phyloP scores from a whole-genome alignment of 306 rosid genomes.

The Vigna unguiculata region DNA sequence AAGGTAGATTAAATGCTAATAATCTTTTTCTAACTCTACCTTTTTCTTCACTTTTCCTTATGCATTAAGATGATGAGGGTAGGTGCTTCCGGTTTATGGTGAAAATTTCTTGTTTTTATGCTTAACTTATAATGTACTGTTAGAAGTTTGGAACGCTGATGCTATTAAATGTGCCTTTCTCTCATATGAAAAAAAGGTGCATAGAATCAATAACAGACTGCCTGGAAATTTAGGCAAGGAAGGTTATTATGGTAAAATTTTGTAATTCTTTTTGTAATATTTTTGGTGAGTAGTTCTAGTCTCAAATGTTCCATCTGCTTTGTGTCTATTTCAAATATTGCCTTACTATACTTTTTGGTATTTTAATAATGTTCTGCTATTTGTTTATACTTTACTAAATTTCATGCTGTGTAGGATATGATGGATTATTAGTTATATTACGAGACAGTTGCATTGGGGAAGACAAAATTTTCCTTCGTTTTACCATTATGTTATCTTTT shows the following conservation, averaged over 20 bases:
- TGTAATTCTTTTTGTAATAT: slow-evolving; percentile 12
- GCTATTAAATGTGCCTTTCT: slow-evolving; percentile 8
- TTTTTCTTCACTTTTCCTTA: slow-evolving; percentile 30
- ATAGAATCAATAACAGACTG: slow-evolving; percentile 26
- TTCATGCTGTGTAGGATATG: slow-evolving; percentile 17
- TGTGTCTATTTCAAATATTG: slow-evolving; percentile 31
- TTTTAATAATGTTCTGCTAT: slow-evolving; percentile 6
- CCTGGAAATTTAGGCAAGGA: slow-evolving; percentile 36
- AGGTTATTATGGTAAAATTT: slow-evolving; percentile 32
- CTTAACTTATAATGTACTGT: slow-evolving; percentile 17
- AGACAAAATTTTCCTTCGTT: slow-evolving; percentile 21
- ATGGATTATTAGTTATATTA: slow-evolving; percentile 30
- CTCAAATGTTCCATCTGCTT: slow-evolving; percentile 20
- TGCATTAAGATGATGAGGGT: slow-evolving; percentile 36
- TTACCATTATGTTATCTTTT: slow-evolving; percentile 24
- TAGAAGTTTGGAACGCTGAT: slow-evolving; percentile 33
- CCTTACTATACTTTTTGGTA: slow-evolving; percentile 14
- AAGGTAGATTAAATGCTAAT: slow-evolving; percentile 70
- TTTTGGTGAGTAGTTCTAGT: slow-evolving; percentile 25
- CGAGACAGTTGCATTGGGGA: slow-evolving; percentile 19
- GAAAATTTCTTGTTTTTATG: slow-evolving; percentile 32
- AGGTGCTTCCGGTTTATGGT: slow-evolving; percentile 36
- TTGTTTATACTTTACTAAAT: slow-evolving; percentile 7
- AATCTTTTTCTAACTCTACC: slow-evolving; percentile 30
- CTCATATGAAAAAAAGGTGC: background rate